These are phyloP conservation scores for Tetrahymena malaccensis DNA, from an alignment of 73 alveolate genomes.

Conservation along the genomic window DNA sequence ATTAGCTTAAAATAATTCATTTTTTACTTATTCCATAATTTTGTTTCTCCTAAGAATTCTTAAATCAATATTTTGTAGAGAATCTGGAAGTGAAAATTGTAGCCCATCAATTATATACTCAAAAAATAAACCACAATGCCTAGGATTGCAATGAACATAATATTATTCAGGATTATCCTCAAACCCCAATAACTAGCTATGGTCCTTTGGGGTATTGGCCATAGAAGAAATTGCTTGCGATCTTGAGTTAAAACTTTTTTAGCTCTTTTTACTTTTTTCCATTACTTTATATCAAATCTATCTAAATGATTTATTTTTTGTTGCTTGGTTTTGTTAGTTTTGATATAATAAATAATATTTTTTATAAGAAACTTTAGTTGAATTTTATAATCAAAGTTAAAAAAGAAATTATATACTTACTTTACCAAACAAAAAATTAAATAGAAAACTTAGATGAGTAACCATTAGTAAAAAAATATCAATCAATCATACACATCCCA, in stretches of 20 bases:
- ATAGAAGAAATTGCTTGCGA: background rate
- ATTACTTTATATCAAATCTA: background rate
- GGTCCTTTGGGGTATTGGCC: background rate
- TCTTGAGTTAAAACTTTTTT: background rate
- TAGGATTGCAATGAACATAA: background rate
- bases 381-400: too few species aligned
- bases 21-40: background rate
- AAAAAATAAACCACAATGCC: background rate
- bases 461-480: too few species aligned
- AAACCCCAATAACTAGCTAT: background rate
- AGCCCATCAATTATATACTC: background rate
- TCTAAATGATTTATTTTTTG: background rate
- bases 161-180: background rate
- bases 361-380: too few species aligned
- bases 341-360: background rate
- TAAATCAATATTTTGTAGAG: background rate
- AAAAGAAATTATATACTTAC: too few species aligned
- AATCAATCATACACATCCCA: too few species aligned
- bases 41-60: background rate
- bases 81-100: background rate
- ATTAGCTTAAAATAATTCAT: background rate
- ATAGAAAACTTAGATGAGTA: too few species aligned
- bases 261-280: background rate
- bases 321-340: background rate
- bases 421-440: too few species aligned